phyloP scores from a whole-genome alignment of 139 green algal genomes.

The Zygnema cylindricum region DNA sequence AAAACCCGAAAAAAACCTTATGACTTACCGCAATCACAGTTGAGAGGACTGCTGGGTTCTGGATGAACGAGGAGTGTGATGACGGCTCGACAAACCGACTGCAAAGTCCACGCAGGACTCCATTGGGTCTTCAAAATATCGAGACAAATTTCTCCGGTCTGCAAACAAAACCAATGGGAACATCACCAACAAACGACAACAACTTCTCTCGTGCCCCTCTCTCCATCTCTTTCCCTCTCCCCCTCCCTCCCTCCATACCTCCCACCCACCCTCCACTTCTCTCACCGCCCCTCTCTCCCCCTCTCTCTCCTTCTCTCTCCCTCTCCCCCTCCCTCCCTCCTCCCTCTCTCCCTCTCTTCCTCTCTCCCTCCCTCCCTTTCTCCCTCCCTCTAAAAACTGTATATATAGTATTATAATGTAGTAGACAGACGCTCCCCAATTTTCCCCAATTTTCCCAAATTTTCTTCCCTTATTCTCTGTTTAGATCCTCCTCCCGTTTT shows the following conservation, averaged over 20 bases:
- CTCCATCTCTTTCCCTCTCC: background rate
- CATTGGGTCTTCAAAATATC: constrained; percentile 94
- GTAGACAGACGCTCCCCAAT: background rate
- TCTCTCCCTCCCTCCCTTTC: no score
- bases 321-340: background rate
- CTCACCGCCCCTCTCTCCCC: background rate
- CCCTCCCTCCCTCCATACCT: background rate
- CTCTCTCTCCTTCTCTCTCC: background rate
- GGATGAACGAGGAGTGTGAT: constrained; percentile 84
- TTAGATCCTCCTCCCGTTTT: no score
- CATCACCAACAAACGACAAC: background rate
- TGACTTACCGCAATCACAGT: constrained; percentile 80
- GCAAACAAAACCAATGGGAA: constrained; percentile 32
- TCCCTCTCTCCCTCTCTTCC: background rate
- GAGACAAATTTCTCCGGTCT: constrained; percentile 95
- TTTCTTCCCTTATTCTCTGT: no score
- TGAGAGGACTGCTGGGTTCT: constrained; percentile 87
- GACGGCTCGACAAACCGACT: constrained; percentile 88
- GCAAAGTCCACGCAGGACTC: constrained; percentile 94
- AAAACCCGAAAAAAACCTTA: background rate
- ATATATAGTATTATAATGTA: no score
- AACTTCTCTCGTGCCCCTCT: background rate
- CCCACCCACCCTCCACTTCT: background rate
- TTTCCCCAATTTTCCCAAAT: no score
- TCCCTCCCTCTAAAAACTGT: no score